Conservation (phyloP, 345 rosid genomes). For the Camelina sativa region DNA sequence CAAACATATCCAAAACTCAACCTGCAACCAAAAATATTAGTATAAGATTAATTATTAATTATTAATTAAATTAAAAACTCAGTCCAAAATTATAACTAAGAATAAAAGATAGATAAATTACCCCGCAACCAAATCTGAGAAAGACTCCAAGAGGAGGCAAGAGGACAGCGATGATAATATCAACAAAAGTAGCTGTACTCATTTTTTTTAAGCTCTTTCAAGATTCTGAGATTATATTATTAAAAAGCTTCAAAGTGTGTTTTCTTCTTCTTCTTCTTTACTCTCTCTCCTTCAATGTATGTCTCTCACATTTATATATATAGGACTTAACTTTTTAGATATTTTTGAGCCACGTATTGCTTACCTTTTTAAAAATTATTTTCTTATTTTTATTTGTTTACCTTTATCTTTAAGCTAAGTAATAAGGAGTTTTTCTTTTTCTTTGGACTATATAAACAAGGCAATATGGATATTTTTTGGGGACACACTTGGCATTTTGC, state of each 20-base stretch:
- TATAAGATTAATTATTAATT: not conserved
- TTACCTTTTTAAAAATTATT: not conserved
- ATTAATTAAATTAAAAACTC: not conserved
- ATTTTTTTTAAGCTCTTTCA: conserved; percentile 34
- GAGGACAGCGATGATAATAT: conserved; percentile 74
- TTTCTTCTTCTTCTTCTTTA: conserved; percentile 13
- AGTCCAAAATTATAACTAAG: not conserved
- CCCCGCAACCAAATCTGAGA: conserved; percentile 80
- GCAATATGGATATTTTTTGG: not conserved
- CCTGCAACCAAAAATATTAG: conserved; percentile 43
- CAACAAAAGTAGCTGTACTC: conserved; percentile 65
- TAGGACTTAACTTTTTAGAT: conserved; percentile 38
- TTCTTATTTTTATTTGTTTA: conserved; percentile 5
- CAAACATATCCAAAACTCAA: conserved; percentile 91
- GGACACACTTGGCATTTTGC: not conserved
- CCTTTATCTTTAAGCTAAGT: conserved; percentile 7
- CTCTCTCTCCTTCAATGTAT: not conserved
- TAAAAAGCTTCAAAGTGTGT: conserved; percentile 17
- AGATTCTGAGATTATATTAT: not conserved
- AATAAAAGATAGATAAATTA: conserved; percentile 18
- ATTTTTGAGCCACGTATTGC: conserved; percentile 40
- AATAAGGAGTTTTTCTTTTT: not conserved
- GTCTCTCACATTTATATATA: not conserved
- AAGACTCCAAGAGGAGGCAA: conserved; percentile 96
- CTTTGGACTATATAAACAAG: not conserved